Conservation (phyloP, 352 stramenopile species). For the Globisporangium perplexum region DNA sequence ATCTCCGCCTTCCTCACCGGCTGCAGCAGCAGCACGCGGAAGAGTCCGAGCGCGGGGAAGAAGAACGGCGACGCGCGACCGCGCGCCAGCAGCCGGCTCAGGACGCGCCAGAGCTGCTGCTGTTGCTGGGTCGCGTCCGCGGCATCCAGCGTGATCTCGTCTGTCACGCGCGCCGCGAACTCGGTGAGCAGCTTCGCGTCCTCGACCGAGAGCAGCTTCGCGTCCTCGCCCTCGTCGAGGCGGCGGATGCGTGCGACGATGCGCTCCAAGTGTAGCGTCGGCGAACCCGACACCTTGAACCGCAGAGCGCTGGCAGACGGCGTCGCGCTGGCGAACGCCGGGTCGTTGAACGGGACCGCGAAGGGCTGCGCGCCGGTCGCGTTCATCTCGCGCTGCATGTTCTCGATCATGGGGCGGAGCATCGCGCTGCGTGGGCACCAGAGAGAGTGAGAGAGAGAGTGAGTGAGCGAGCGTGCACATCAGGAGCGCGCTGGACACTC, state of each 20-base stretch:
- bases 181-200: conserved; percentile 25
- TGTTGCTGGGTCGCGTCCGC: conserved; percentile 1
- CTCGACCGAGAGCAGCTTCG: conserved; percentile 19
- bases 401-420: conserved; percentile 76
- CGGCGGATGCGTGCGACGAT: conserved; percentile 37
- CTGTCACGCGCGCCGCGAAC: conserved; percentile 17
- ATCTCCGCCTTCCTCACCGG: conserved; percentile 16
- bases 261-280: conserved; percentile 41
- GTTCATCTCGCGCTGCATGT: conserved; percentile 80
- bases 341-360: conserved; percentile 68
- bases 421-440: conserved; percentile 39
- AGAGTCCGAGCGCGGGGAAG: conserved; percentile 50
- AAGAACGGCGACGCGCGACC: conserved; percentile 30
- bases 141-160: conserved; percentile 4
- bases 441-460: too few species aligned
- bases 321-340: conserved; percentile 24
- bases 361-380: conserved; percentile 45
- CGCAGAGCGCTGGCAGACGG: conserved; percentile 19
- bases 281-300: conserved; percentile 51
- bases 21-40: conserved; percentile 55
- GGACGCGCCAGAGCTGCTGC: conserved; percentile 30
- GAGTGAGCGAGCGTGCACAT: too few species aligned
- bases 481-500: too few species aligned
- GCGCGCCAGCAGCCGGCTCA: conserved; percentile 37
- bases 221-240: conserved; percentile 18